Evolutionary conservation across 306 rosid genomes (phyloP).

Genomic region (Cucurbita maxima): DNA sequence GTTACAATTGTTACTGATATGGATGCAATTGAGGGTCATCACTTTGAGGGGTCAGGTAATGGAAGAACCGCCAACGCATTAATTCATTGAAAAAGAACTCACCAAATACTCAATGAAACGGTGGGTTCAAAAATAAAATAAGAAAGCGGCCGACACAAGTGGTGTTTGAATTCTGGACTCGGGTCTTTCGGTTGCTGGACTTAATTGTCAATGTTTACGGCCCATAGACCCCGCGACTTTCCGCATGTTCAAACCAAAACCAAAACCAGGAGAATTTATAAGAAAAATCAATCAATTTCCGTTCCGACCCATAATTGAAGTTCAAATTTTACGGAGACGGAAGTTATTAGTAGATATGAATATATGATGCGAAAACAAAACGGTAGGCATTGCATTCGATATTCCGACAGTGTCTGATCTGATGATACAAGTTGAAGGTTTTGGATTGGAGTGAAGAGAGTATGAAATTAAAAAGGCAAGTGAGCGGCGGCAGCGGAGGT

Average conservation of each 20-base stretch:
- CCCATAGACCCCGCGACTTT: not conserved
- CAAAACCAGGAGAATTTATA: too few species aligned
- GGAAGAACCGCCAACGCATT: too few species aligned
- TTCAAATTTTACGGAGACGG: not conserved
- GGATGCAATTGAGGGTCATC: too few species aligned
- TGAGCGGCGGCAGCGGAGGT: conserved; percentile 31
- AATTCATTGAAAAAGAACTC: too few species aligned
- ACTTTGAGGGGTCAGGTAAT: too few species aligned
- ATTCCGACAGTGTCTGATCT: too few species aligned
- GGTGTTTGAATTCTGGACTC: not conserved
- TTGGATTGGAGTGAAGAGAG: too few species aligned
- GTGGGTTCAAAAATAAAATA: not conserved
- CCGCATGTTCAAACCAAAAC: not conserved
- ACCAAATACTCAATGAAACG: too few species aligned
- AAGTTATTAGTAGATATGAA: not conserved
- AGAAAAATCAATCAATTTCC: too few species aligned
- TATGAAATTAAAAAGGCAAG: conserved; percentile 19
- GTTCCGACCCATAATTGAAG: not conserved
- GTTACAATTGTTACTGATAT: too few species aligned
- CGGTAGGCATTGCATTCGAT: not conserved
- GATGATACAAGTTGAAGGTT: too few species aligned
- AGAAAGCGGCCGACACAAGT: not conserved
- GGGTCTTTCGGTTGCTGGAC: not conserved
- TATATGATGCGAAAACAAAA: not conserved
- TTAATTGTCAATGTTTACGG: not conserved